Evolutionary conservation across 768 basidiomycete species (phyloP).

Genomic region (Agaricus blazei): DNA sequence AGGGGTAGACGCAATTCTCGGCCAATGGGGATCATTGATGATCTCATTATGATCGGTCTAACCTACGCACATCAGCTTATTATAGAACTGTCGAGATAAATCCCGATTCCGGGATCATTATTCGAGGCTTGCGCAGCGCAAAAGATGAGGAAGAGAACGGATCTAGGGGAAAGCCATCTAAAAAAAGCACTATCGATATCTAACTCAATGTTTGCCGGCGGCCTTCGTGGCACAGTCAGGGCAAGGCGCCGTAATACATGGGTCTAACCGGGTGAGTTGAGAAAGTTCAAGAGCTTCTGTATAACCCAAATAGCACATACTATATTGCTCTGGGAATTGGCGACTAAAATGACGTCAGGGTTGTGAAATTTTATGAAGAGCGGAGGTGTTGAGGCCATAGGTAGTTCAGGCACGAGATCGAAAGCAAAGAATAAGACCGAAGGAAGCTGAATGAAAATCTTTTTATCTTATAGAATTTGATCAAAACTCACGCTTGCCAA

Average conservation of each 20-base stretch:
- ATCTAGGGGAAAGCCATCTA: too few species aligned
- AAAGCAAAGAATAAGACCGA: background rate
- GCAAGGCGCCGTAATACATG: conserved; percentile 34
- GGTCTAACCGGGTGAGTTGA: conserved; percentile 24
- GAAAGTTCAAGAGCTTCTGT: background rate
- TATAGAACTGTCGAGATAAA: too few species aligned
- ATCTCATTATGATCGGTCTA: too few species aligned
- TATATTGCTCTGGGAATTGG: conserved; percentile 20
- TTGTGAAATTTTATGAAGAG: conserved; percentile 3
- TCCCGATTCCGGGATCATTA: too few species aligned
- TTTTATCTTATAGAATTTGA: background rate
- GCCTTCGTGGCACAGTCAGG: conserved; percentile 9
- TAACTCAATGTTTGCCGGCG: too few species aligned
- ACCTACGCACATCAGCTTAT: too few species aligned
- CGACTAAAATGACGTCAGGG: conserved; percentile 12
- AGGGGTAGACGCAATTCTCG: too few species aligned
- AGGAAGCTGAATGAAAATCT: background rate
- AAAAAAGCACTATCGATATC: too few species aligned
- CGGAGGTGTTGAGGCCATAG: background rate
- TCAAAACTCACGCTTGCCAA: conserved; percentile 17
- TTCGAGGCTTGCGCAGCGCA: too few species aligned
- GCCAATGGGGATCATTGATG: too few species aligned
- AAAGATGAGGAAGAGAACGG: too few species aligned
- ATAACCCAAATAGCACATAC: conserved; percentile 11
- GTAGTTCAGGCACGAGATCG: background rate